These are phyloP conservation scores for Tulasnella calospora DNA, from an alignment of 768 basidiomycete genomes.

Conservation along the genomic window DNA sequence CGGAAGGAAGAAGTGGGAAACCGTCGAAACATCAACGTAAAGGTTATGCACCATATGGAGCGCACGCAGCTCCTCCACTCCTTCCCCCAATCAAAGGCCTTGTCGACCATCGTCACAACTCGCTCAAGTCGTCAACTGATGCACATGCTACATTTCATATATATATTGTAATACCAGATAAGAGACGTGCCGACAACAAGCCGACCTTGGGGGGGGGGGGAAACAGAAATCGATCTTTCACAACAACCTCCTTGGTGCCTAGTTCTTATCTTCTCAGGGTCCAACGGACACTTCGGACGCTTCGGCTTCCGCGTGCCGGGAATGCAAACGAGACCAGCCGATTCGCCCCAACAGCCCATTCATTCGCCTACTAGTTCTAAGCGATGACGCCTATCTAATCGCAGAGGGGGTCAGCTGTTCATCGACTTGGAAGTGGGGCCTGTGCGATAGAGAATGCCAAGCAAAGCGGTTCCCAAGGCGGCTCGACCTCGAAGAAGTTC, in stretches of 20 bases:
- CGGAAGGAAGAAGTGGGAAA: background rate
- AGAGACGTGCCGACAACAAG: background rate
- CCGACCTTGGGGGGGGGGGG: background rate
- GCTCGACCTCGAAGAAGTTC: background rate
- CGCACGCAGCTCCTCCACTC: background rate
- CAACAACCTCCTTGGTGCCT: background rate
- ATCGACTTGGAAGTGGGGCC: background rate
- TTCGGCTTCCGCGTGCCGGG: background rate
- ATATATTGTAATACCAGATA: background rate
- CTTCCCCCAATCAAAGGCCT: background rate
- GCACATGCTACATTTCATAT: background rate
- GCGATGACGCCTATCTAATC: no score
- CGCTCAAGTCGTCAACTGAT: background rate
- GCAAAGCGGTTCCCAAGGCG: background rate
- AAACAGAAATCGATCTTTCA: background rate
- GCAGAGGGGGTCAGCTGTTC: background rate
- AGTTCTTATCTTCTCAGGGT: slow-evolving; percentile 4
- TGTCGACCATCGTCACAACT: background rate
- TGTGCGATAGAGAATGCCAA: background rate
- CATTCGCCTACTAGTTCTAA: background rate
- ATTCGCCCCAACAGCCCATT: background rate
- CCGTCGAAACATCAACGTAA: slow-evolving; percentile 5
- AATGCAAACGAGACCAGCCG: background rate
- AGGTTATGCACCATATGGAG: background rate
- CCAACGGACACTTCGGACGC: background rate